phyloP scores from a whole-genome alignment of 257 asterid genomes.

The Knoxia roxburghii region DNA sequence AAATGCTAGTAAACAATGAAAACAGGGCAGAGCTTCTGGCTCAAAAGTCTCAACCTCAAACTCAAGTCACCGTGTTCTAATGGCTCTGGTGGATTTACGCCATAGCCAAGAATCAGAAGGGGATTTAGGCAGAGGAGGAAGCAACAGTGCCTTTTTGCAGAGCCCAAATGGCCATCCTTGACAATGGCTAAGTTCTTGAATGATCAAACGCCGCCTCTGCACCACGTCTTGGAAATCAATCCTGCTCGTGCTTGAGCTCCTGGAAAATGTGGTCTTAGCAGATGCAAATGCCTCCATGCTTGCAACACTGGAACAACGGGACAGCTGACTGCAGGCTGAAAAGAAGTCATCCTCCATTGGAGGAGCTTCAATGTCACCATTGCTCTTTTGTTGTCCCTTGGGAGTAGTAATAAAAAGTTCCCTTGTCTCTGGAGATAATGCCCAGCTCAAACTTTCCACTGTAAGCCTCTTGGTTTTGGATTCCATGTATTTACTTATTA shows the following conservation, averaged over 20 bases:
- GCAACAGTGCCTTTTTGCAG: slow-evolving; percentile 51
- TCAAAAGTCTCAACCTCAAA: slow-evolving; percentile 3
- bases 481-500: slow-evolving; percentile 63
- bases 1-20: not conserved
- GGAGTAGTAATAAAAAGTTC: slow-evolving; percentile 20
- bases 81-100: slow-evolving; percentile 38
- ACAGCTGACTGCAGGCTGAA: slow-evolving; percentile 35
- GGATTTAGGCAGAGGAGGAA: slow-evolving; percentile 80
- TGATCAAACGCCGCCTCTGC: slow-evolving; percentile 26
- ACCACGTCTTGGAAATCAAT: slow-evolving; percentile 35
- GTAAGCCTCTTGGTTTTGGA: slow-evolving; percentile 41
- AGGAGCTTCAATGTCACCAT: slow-evolving; percentile 19
- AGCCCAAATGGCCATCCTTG: slow-evolving; percentile 93
- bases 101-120: slow-evolving; percentile 86
- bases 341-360: slow-evolving; percentile 33
- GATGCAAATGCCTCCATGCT: slow-evolving; percentile 49
- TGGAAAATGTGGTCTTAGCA: slow-evolving; percentile 49
- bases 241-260: slow-evolving; percentile 58
- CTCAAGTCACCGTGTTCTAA: slow-evolving; percentile 23
- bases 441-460: slow-evolving; percentile 40
- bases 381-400: slow-evolving; percentile 9
- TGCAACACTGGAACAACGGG: slow-evolving; percentile 49
- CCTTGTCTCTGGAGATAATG: slow-evolving; percentile 40
- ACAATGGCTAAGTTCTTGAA: slow-evolving; percentile 43
- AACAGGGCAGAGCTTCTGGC: not conserved